Evolutionary conservation across 768 basidiomycete genomes (phyloP), one percentile per base, ranked within the genome.

Genomic region (Russula sp.): DNA sequence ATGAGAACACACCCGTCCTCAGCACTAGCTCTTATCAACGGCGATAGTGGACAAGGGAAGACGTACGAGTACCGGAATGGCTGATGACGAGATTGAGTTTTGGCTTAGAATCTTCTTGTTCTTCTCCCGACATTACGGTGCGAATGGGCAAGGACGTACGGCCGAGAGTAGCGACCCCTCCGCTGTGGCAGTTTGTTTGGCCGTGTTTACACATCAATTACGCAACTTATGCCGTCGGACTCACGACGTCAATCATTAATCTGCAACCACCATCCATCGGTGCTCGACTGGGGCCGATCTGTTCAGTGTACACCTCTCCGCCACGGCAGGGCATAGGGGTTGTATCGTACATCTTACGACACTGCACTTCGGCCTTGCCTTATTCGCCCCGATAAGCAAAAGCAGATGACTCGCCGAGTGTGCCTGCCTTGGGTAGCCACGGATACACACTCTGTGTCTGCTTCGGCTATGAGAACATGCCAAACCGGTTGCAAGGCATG

Each of bases 61-160:
- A 67, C 59, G 13, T 18, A 67, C 67, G 64, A 44, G 51, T 52
- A 42, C 60, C 64, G 5, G 49, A 44, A 30, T 61, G 64, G n/a
- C 56, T 65, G 56, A 67, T 65, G 26, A 61, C 60, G 26, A 67
- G 59, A 32, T 66, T 67, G 32, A 67, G 67, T 24, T 67, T 67
- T 11, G 67, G 67, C 10, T 67, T 67, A 2, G 63, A 36, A 53
- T 67, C 67, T 32, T 67, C 64, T 14, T 44, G 36, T 36, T 32
- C 26, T 36, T 32, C 26, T 67, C 36, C 67, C n/a, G 67, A 44
- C 58, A 65, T 66, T n/a, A 28, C 63, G 38, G 24, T 26, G 42
- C 34, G 28, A 22, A 16, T 16, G 2, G 18, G 32, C 5, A 38
- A 16, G 22, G 53, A 24, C 5, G 49, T 26, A 13, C 46, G 46